phyloP scores from a whole-genome alignment of 108 stramenopile genomes.

The Nitzschia sp. region DNA sequence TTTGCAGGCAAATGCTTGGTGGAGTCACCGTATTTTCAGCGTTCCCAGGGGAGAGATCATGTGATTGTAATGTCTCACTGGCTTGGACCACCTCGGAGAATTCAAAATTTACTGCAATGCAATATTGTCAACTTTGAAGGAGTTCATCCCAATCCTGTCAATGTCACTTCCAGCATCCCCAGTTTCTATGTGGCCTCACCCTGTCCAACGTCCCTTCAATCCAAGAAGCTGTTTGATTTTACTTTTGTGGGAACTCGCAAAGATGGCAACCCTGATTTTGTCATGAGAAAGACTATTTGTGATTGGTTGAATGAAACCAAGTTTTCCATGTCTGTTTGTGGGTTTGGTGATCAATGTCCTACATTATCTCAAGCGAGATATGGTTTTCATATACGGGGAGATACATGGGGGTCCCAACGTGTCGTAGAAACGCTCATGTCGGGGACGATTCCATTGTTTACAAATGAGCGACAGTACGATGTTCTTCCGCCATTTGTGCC shows the following conservation, averaged over 20 bases:
- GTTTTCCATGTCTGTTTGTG: constrained; percentile 9
- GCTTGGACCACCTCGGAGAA: not conserved
- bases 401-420: constrained; percentile 10
- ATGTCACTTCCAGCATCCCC: not conserved
- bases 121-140: constrained; percentile 30
- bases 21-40: constrained; percentile 15
- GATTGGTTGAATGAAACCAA: constrained; percentile 16
- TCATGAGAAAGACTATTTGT: constrained; percentile 11
- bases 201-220: not conserved
- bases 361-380: constrained; percentile 13
- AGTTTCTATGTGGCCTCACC: constrained; percentile 17
- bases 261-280: constrained; percentile 11
- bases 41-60: constrained; percentile 22
- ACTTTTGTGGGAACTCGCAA: constrained; percentile 18
- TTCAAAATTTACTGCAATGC: constrained; percentile 12
- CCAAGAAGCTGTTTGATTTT: constrained; percentile 21
- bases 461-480: constrained; percentile 13
- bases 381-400: constrained; percentile 23
- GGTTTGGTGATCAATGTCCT: constrained; percentile 19
- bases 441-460: constrained; percentile 23
- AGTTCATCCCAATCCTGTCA: not conserved
- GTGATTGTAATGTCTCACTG: constrained; percentile 25
- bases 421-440: constrained; percentile 12
- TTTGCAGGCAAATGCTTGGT: constrained; percentile 6
- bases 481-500: constrained; percentile 21